These are phyloP conservation scores for Solanum medicagineum DNA, from an alignment of 257 asterid species.

Conservation along the genomic window DNA sequence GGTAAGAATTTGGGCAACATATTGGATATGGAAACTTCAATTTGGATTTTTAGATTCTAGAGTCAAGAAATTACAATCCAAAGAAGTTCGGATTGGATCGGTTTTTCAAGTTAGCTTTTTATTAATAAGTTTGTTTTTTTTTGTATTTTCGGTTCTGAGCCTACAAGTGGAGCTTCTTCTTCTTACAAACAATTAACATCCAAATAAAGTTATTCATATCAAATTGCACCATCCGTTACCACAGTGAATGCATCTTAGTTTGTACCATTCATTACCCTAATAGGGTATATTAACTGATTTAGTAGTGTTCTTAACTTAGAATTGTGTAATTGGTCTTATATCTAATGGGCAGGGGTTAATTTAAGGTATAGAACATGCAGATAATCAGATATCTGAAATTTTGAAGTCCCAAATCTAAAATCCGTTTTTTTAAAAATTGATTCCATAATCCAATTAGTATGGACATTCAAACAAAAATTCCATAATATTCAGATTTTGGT, in stretches of 20 bases:
- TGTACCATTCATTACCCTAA: background rate
- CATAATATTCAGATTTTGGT: background rate
- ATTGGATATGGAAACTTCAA: background rate
- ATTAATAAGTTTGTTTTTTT: background rate
- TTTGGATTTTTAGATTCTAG: background rate
- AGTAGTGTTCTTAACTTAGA: background rate
- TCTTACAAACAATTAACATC: background rate
- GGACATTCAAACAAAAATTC: background rate
- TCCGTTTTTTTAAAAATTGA: background rate
- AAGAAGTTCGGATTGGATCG: background rate
- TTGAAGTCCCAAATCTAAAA: background rate
- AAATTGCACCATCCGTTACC: background rate
- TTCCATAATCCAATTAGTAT: background rate
- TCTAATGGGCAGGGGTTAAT: background rate
- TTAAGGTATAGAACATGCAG: background rate
- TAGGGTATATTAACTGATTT: background rate
- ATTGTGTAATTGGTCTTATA: background rate
- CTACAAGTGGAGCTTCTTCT: background rate
- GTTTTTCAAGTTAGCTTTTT: background rate
- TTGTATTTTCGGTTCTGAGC: background rate
- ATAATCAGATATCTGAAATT: background rate
- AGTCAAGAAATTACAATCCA: background rate
- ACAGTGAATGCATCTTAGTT: background rate
- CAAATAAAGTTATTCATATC: background rate
- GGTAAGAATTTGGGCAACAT: background rate